A percentile compares a stretch with the other conserved stretches of the same genome.
Conservation (phyloP, 2,329 filamentous ascomycete genomes). For the Colletotrichum euphorbiae region DNA sequence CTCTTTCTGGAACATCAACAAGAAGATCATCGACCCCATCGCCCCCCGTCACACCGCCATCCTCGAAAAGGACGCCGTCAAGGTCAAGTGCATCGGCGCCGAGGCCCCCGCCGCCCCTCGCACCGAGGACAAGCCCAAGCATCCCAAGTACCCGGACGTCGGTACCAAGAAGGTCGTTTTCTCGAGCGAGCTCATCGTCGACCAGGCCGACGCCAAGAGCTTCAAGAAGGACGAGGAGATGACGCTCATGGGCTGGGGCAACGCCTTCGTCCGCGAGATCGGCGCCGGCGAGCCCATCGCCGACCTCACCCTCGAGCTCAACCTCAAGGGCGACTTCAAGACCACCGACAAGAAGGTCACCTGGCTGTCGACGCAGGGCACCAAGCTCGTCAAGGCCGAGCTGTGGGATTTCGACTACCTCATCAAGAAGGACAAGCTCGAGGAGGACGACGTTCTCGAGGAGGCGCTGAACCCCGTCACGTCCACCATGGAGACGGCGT, state of each 20-base stretch:
- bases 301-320: conserved; percentile 82
- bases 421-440: conserved; percentile 93
- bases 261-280: conserved; percentile 81
- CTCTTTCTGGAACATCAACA: conserved; percentile 79
- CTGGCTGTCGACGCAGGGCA: conserved; percentile 83
- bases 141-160: conserved; percentile 87
- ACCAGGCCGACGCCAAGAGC: conserved; percentile 85
- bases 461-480: conserved; percentile 84
- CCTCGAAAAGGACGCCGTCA: conserved; percentile 76
- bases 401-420: conserved; percentile 96
- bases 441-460: conserved; percentile 87
- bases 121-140: conserved; percentile 83
- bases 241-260: conserved; percentile 97
- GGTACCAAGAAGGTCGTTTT: conserved; percentile 89
- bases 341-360: conserved; percentile 97
- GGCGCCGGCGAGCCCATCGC: conserved; percentile 71
- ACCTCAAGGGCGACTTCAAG: conserved; percentile 93
- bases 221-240: conserved; percentile 91
- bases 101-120: conserved; percentile 73
- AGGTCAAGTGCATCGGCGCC: conserved; percentile 74
- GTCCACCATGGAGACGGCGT: conserved; percentile 77
- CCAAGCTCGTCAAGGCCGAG: conserved; percentile 83
- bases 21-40: conserved; percentile 84
- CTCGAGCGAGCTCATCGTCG: conserved; percentile 80
- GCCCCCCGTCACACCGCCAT: conserved; percentile 81